Percentiles rank a stretch among this genome's conserved stretches.
These are phyloP conservation scores for Echria macrotheca DNA, from an alignment of 495 filamentous ascomycete species.

Conservation along the genomic window DNA sequence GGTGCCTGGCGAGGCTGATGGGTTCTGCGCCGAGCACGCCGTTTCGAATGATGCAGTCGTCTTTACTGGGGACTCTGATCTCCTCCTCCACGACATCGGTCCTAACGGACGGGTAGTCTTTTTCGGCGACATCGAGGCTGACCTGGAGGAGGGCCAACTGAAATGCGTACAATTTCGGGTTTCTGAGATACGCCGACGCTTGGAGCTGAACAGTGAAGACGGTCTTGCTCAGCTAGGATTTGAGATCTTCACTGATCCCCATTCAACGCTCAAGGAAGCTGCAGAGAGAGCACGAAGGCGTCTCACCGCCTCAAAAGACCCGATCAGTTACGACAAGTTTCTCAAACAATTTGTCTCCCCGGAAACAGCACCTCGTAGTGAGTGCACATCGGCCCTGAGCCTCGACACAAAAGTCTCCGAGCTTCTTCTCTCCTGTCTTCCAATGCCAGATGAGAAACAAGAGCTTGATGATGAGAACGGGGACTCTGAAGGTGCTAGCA, in stretches of 20 bases:
- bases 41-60: slow-evolving; percentile 46
- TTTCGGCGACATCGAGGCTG: slow-evolving; percentile 45
- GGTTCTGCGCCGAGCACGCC: slow-evolving; percentile 56
- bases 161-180: slow-evolving; percentile 36
- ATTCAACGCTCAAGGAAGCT: slow-evolving; percentile 28
- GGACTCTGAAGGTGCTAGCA: too few relatives aligned
- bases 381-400: not conserved
- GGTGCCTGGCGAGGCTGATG: slow-evolving; percentile 67
- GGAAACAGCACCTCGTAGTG: slow-evolving; percentile 1
- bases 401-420: slow-evolving; percentile 50
- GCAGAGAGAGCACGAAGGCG: slow-evolving; percentile 20
- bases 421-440: slow-evolving; percentile 33
- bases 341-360: slow-evolving; percentile 37
- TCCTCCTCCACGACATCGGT: slow-evolving; percentile 65
- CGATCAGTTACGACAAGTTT: slow-evolving; percentile 37
- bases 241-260: slow-evolving; percentile 30
- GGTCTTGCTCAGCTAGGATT: slow-evolving; percentile 33
- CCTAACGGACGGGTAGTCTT: slow-evolving; percentile 51
- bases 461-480: too few relatives aligned
- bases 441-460: not conserved
- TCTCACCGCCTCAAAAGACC: slow-evolving; percentile 11
- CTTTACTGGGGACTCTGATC: slow-evolving; percentile 68
- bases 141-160: slow-evolving; percentile 15
- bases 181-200: slow-evolving; percentile 28
- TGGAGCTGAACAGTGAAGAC: slow-evolving; percentile 24